These are phyloP conservation scores for Brassica juncea DNA, from an alignment of 345 rosid species.

Conservation along the genomic window DNA sequence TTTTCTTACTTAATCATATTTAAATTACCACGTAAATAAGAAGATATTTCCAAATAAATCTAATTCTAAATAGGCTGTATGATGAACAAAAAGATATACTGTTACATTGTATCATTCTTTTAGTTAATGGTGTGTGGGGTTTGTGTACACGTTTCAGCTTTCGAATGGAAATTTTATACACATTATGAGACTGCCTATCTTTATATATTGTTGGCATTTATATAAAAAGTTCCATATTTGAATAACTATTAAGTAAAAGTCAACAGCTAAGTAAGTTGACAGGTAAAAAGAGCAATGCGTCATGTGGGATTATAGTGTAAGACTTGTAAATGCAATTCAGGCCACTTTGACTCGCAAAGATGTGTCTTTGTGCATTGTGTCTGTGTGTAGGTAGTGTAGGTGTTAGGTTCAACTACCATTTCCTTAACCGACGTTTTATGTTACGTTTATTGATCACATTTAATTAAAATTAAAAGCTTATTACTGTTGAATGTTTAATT, in stretches of 20 bases:
- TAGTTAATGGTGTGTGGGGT: neutral
- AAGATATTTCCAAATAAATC: neutral
- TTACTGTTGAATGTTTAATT: neutral
- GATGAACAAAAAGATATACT: neutral
- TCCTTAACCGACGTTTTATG: conserved; percentile 28
- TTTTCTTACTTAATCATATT: conserved; percentile 1
- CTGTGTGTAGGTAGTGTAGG: neutral
- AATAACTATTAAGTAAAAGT: conserved; percentile 21
- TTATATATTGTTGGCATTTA: neutral
- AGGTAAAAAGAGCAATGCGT: conserved; percentile 32
- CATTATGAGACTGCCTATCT: neutral
- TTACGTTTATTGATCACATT: neutral
- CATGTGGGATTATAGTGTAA: conserved; percentile 6
- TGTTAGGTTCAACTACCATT: conserved; percentile 44
- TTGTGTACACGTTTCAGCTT: conserved; percentile 31
- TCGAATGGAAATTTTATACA: neutral
- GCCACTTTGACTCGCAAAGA: conserved; percentile 26
- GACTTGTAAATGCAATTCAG: conserved; percentile 24
- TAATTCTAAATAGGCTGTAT: neutral
- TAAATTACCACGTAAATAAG: neutral
- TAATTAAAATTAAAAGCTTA: neutral
- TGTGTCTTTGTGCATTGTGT: neutral
- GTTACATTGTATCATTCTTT: neutral
- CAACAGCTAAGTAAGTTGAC: conserved; percentile 36
- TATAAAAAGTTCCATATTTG: neutral